phyloP scores from a whole-genome alignment of 2,329 filamentous ascomycete genomes.

The Botrytis galanthina region DNA sequence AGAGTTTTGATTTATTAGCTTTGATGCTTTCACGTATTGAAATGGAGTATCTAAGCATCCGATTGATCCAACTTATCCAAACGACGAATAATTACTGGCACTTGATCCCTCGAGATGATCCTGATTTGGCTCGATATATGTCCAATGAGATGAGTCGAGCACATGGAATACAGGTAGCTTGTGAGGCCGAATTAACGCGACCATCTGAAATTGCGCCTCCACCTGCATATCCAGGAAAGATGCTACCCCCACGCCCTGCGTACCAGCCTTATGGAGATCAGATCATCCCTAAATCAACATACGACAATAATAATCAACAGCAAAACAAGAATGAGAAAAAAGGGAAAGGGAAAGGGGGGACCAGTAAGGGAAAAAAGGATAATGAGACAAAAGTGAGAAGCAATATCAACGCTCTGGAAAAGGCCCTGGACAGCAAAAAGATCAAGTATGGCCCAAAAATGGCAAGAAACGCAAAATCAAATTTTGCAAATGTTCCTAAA shows the following conservation, averaged over 20 bases:
- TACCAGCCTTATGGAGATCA: slow-evolving; percentile 16
- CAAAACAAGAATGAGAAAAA: background rate
- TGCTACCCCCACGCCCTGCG: background rate
- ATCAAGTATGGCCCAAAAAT: background rate
- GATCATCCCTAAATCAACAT: background rate
- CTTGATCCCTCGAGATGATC: slow-evolving; percentile 9
- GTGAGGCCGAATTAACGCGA: slow-evolving; percentile 12
- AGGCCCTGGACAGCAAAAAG: background rate
- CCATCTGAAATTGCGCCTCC: slow-evolving; percentile 18
- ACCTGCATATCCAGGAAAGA: slow-evolving; percentile 20
- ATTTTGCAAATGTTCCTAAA: background rate
- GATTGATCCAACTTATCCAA: slow-evolving; percentile 16
- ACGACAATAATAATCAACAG: background rate
- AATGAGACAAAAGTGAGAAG: background rate
- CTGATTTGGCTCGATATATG: background rate
- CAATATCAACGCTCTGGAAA: slow-evolving; percentile 5
- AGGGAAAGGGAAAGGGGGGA: background rate
- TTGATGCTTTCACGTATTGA: slow-evolving; percentile 19
- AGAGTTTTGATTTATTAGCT: slow-evolving; percentile 3
- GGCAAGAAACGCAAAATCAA: slow-evolving; percentile 1
- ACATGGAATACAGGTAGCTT: slow-evolving; percentile 8
- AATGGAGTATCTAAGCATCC: slow-evolving; percentile 15
- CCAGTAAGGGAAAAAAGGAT: background rate
- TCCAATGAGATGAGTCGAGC: slow-evolving; percentile 5
- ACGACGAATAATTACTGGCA: slow-evolving; percentile 9